Conservation (phyloP, 768 basidiomycete species). For the Phanerochaete carnosa region DNA sequence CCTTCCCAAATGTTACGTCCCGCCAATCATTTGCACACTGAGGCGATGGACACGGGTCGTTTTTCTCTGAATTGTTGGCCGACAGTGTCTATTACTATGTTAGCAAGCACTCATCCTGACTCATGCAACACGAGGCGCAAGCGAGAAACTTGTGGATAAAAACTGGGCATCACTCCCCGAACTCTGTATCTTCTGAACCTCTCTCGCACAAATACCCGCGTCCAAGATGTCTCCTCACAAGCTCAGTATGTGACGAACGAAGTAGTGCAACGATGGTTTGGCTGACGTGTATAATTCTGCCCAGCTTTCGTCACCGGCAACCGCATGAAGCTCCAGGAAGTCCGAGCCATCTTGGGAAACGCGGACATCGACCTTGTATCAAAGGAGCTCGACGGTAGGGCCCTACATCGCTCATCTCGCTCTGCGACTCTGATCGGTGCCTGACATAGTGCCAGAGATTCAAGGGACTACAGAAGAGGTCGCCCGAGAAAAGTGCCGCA, state of each 20-base stretch:
- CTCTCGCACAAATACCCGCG: neutral
- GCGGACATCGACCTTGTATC: constrained; percentile 76
- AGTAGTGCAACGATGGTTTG: neutral
- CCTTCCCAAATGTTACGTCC: neutral
- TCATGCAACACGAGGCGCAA: neutral
- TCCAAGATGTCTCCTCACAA: constrained; percentile 2
- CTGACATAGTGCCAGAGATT: constrained; percentile 76
- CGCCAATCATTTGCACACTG: neutral
- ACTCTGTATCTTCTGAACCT: neutral
- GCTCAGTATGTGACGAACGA: constrained; percentile 2
- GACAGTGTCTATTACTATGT: neutral
- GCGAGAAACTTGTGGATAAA: neutral
- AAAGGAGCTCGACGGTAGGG: constrained; percentile 75
- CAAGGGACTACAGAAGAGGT: constrained; percentile 93
- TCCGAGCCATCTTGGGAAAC: constrained; percentile 71
- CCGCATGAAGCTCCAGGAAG: constrained; percentile 87
- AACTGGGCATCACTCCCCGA: neutral
- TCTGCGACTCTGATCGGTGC: neutral
- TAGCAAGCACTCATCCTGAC: neutral
- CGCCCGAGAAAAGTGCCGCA: constrained; percentile 79
- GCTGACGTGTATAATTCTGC: neutral
- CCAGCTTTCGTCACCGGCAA: constrained; percentile 95
- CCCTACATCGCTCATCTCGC: neutral
- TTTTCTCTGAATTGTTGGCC: neutral
- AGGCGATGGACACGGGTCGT: neutral